Conservation (phyloP, 495 filamentous ascomycete genomes). For the Peziza echinospora region DNA sequence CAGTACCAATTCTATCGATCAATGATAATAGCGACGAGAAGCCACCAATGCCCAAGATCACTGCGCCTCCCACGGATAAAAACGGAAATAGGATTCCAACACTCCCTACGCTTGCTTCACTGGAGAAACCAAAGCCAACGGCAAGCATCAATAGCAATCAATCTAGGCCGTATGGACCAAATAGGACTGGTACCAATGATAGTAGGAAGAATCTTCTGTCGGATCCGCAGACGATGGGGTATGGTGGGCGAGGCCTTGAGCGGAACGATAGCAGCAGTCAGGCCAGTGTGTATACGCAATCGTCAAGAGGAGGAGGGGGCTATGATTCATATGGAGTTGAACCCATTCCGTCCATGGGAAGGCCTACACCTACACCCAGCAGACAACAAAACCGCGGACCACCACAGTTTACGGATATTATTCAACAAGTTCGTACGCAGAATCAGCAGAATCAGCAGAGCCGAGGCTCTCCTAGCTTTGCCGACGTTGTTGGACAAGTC, state of each 20-base stretch:
- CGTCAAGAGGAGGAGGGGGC: no score
- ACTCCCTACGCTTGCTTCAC: neutral
- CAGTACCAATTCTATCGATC: neutral
- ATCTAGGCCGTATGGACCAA: neutral
- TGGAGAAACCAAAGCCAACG: neutral
- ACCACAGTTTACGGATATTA: neutral
- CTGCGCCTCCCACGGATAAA: neutral
- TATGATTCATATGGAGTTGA: neutral
- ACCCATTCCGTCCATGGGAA: neutral
- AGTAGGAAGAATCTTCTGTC: neutral
- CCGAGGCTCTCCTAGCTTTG: neutral
- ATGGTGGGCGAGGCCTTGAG: neutral
- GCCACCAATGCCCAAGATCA: neutral
- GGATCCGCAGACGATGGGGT: neutral
- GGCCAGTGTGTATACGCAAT: neutral
- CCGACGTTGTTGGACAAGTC: neutral
- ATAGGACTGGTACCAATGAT: neutral
- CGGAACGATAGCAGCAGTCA: neutral
- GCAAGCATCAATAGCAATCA: neutral
- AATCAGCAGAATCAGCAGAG: no score
- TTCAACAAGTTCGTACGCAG: no score
- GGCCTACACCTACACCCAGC: neutral
- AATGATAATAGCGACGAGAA: neutral
- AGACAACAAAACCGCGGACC: neutral
- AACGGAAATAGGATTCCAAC: neutral